Evolutionary conservation across 2,329 filamentous ascomycete species (phyloP).

Genomic region (Rutstroemia sp.): DNA sequence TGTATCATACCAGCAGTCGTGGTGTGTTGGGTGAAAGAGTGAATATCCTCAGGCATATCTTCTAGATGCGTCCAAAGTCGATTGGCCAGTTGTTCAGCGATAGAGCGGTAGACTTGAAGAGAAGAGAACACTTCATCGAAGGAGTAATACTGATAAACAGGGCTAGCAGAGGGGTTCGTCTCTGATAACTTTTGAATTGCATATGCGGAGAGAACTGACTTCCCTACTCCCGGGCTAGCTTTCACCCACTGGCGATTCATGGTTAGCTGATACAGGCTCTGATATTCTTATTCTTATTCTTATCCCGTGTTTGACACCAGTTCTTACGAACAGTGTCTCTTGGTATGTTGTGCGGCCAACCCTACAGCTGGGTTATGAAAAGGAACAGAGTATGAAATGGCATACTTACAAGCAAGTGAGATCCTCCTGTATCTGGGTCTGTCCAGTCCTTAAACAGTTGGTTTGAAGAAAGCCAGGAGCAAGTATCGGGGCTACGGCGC

Average conservation of each 20-base stretch:
- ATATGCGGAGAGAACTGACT: background rate
- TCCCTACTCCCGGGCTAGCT: background rate
- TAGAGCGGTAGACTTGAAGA: background rate
- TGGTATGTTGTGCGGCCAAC: too few relatives aligned
- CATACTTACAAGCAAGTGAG: background rate
- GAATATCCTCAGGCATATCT: slow-evolving; percentile 3
- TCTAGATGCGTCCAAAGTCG: background rate
- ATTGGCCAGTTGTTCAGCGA: background rate
- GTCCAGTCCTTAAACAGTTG: background rate
- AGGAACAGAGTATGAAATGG: background rate
- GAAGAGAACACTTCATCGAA: slow-evolving; percentile 1
- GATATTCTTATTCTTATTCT: too few relatives aligned
- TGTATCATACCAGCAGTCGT: background rate
- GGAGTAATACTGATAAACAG: background rate
- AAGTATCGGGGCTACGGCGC: background rate
- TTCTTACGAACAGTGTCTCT: too few relatives aligned
- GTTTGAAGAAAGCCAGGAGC: background rate
- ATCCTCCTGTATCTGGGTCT: background rate
- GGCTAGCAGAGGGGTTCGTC: background rate
- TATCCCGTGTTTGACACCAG: too few relatives aligned
- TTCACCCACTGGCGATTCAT: background rate
- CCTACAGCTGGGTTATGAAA: background rate
- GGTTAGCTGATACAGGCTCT: background rate
- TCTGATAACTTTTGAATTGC: background rate
- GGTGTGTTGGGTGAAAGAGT: background rate